These are phyloP conservation scores for Talaromyces sp. DNA, from an alignment of 2,329 filamentous ascomycete genomes.

Conservation along the genomic window DNA sequence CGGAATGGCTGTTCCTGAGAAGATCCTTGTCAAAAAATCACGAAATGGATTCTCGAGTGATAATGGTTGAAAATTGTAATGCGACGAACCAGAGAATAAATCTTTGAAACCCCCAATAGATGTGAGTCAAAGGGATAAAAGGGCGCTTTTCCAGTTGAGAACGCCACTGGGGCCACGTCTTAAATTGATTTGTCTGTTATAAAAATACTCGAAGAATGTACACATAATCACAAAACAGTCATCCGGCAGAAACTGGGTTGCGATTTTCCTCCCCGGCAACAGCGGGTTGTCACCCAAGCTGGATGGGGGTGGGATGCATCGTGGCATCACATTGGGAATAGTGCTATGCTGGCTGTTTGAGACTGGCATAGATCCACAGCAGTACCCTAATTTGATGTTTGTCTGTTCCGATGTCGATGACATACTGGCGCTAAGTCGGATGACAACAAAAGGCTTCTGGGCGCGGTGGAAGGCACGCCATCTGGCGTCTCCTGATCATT, in stretches of 20 bases:
- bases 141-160: constrained; percentile 30
- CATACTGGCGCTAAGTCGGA: not conserved
- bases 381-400: not conserved
- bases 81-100: constrained; percentile 27
- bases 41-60: constrained; percentile 22
- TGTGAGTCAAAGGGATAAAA: constrained; percentile 27
- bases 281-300: constrained; percentile 15
- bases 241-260: constrained; percentile 6
- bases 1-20: constrained; percentile 9
- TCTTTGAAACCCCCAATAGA: constrained; percentile 18
- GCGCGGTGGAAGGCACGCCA: not conserved
- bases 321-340: constrained; percentile 10
- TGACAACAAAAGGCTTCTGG: constrained; percentile 6
- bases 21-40: constrained; percentile 3
- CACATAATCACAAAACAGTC: constrained; percentile 3
- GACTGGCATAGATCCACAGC: constrained; percentile 10
- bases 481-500: constrained; percentile 17
- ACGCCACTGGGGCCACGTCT: constrained; percentile 44
- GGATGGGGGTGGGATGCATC: constrained; percentile 4
- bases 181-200: constrained; percentile 27
- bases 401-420: not conserved
- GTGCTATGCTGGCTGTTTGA: constrained; percentile 6
- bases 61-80: constrained; percentile 28
- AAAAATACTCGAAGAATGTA: constrained; percentile 1
- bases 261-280: constrained; percentile 15